Evolutionary conservation across 208 protist genomes (phyloP).

Genomic region (Trichomonas gallinae): DNA sequence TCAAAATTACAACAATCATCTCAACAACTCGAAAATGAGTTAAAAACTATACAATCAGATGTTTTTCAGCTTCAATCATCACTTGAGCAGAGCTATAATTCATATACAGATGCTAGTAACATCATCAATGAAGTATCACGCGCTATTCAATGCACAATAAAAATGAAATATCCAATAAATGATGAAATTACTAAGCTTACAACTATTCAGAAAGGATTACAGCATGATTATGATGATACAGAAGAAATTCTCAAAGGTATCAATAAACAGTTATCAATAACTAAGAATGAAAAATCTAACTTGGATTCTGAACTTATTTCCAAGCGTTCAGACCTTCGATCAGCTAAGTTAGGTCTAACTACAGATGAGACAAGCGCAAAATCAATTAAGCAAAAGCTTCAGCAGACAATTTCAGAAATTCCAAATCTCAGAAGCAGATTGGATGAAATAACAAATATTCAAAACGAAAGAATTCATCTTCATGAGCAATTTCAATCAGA

Average conservation of each 20-base stretch:
- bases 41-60: not conserved
- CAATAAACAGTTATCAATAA: not conserved
- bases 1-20: not conserved
- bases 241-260: not conserved
- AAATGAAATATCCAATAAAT: not conserved
- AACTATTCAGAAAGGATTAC: not conserved
- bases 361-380: not conserved
- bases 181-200: not conserved
- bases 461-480: not conserved
- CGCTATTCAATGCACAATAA: not conserved
- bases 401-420: not conserved
- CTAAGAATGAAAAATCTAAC: not conserved
- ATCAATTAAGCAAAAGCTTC: not conserved
- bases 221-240: not conserved
- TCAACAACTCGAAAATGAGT: not conserved
- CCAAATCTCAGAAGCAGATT: not conserved
- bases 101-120: not conserved
- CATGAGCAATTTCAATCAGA: not conserved
- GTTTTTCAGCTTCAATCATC: not conserved
- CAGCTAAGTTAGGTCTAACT: not conserved
- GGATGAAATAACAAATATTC: not conserved
- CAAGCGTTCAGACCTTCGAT: not conserved
- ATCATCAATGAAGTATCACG: not conserved
- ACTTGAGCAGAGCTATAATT: not conserved
- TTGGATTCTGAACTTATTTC: not conserved